Evolutionary conservation across 1,284 basidiomycete species (phyloP), one percentile per base, ranked within the genome.

Genomic region (Melampsora larici-populina): DNA sequence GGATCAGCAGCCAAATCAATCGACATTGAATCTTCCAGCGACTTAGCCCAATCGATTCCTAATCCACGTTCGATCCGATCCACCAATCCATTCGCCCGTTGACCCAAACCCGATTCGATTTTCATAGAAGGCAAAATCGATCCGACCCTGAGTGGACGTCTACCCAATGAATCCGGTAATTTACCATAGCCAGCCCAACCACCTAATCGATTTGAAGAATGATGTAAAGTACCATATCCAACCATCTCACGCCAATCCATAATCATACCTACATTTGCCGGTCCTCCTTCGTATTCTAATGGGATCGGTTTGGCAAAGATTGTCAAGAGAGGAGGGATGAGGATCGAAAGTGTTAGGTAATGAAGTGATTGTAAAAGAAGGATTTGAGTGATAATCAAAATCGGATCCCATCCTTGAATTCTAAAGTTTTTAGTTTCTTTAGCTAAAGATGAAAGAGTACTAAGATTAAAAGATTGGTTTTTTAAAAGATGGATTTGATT

Each of bases 171-270:
- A 5, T 68, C 29, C 5, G 74, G 68, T 17, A 70, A 64, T 69
- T 51, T 55, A 31, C 71, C 74, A 36, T 67, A 70, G 13, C 40
- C 70, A 8, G 65, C 78, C 63, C 74, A 70, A 69, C 43, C 64
- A 15, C 64, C 74, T 18, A 76, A 5, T 48, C 21, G 6, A 78
- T 70, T 80, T 60, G 73, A 49, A 51, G 81, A 55, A 67, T 81
- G 78, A 78, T 87, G 87, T 1, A 90, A 88, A 0, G 92, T 93
- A 2, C 91, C 89, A 77, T 88, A 85, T 9, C 92, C 91, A 0
- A 92, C 91, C 88, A 99, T 90, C 84, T 97, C 92, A 66, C 93
- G 88, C 96, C 96, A 99, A 85, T 99, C 95, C 89, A 99, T 92
- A 40, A 98, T 86, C 91, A 94, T 92, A 87, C 91, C 92, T 65